Evolutionary conservation across 2,329 filamentous ascomycete species (phyloP).

Genomic region (Claviceps paspali): DNA sequence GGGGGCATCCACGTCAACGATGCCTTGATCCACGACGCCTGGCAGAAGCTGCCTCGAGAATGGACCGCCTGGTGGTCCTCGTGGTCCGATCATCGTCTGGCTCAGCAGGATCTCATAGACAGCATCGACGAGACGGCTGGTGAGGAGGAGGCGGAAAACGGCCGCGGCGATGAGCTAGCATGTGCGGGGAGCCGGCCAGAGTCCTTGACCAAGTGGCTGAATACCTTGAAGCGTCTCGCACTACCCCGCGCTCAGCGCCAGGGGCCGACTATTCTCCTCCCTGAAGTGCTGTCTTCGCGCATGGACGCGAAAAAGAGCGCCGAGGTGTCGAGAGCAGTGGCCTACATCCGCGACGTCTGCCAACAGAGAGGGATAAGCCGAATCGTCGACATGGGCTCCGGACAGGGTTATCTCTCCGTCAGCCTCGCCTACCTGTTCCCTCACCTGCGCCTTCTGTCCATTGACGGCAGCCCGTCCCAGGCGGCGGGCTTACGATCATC

Average conservation of each 20-base stretch:
- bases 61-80: slow-evolving; percentile 17
- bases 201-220: slow-evolving; percentile 13
- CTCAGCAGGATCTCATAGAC: slow-evolving; percentile 16
- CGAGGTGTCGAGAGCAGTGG: slow-evolving; percentile 15
- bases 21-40: slow-evolving; percentile 16
- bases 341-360: slow-evolving; percentile 13
- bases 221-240: slow-evolving; percentile 10
- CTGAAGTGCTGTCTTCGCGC: slow-evolving; percentile 9
- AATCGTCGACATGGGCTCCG: slow-evolving; percentile 14
- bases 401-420: slow-evolving; percentile 17
- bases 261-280: slow-evolving; percentile 8
- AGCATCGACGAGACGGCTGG: slow-evolving; percentile 11
- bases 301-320: slow-evolving; percentile 18
- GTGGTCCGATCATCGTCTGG: slow-evolving; percentile 14
- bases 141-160: neutral
- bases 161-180: neutral
- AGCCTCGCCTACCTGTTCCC: slow-evolving; percentile 16
- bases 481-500: slow-evolving; percentile 13
- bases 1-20: slow-evolving; percentile 21
- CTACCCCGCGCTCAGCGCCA: slow-evolving; percentile 11
- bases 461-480: slow-evolving; percentile 17
- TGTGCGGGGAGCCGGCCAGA: slow-evolving; percentile 5
- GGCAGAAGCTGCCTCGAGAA: slow-evolving; percentile 14
- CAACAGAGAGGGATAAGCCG: slow-evolving; percentile 11
- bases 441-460: slow-evolving; percentile 13